These are phyloP conservation scores for Eucommia ulmoides DNA, from an alignment of 257 asterid genomes.

Conservation along the genomic window DNA sequence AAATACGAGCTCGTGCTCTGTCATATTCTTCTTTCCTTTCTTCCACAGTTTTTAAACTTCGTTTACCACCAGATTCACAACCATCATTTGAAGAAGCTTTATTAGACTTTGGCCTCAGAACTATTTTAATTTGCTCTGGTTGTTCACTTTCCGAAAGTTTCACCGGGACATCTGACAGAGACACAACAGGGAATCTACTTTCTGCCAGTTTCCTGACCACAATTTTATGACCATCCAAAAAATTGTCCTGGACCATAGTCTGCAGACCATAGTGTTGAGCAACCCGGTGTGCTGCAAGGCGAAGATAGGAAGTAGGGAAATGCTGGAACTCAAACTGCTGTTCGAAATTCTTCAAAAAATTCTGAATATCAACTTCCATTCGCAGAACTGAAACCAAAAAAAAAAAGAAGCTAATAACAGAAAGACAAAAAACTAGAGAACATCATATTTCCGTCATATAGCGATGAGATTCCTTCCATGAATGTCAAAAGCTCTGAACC, in stretches of 20 bases:
- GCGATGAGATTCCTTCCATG: too few species aligned
- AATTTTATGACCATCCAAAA: constrained; percentile 50
- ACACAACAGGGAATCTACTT: constrained; percentile 50
- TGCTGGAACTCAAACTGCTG: constrained; percentile 81
- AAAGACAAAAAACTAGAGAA: too few species aligned
- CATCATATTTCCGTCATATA: too few species aligned
- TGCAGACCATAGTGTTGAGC: constrained; percentile 92
- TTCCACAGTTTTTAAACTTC: constrained; percentile 57
- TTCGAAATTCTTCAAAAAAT: too few species aligned
- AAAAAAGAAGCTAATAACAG: too few species aligned
- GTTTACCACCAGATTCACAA: constrained; percentile 38
- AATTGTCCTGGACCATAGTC: constrained; percentile 60
- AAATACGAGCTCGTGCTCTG: constrained; percentile 90
- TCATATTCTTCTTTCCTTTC: constrained; percentile 90
- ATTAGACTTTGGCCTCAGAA: constrained; percentile 56
- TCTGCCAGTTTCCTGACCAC: constrained; percentile 61
- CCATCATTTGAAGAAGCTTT: constrained; percentile 28
- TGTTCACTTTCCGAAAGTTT: constrained; percentile 49
- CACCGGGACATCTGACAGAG: constrained; percentile 70
- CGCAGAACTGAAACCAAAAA: too few species aligned
- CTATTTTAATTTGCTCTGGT: constrained; percentile 56
- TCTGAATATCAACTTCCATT: too few species aligned
- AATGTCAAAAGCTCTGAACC: too few species aligned
- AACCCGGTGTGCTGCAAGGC: constrained; percentile 94
- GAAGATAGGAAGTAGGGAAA: constrained; percentile 86